Percentiles rank a stretch among this genome's conserved stretches.
phyloP scores from a whole-genome alignment of 257 asterid genomes.

The Schizonepeta tenuifolia region DNA sequence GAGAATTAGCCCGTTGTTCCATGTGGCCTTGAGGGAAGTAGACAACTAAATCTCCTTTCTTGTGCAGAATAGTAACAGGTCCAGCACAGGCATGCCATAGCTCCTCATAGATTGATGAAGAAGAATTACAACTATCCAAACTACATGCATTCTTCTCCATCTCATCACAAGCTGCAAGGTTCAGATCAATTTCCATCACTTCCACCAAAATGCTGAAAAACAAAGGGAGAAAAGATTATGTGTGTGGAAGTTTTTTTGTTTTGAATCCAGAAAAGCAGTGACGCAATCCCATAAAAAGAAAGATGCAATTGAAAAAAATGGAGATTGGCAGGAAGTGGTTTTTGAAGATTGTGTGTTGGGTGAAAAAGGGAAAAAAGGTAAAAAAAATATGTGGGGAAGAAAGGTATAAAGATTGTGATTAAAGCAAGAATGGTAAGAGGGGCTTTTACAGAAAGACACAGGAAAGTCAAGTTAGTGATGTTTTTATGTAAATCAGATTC shows the following conservation, averaged over 20 bases:
- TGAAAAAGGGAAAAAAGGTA: conserved; percentile 32
- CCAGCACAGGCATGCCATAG: conserved; percentile 99
- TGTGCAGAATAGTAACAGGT: conserved; percentile 73
- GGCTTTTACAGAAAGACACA: conserved; percentile 28
- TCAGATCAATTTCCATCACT: conserved; percentile 91
- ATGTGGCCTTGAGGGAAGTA: conserved; percentile 97
- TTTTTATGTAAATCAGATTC: background rate
- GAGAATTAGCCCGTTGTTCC: conserved; percentile 73
- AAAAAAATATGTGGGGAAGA: conserved; percentile 42
- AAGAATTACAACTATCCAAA: conserved; percentile 2
- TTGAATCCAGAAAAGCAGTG: conserved; percentile 20
- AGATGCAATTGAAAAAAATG: conserved; percentile 17
- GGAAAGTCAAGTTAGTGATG: conserved; percentile 33
- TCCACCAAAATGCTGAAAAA: background rate
- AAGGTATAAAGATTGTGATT: conserved; percentile 38
- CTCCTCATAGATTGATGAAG: conserved; percentile 62
- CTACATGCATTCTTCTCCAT: conserved; percentile 57
- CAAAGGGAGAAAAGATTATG: background rate
- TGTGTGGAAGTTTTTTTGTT: conserved; percentile 20
- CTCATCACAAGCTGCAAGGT: conserved; percentile 67
- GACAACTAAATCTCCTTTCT: conserved; percentile 82
- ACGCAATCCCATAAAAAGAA: background rate
- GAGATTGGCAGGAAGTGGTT: conserved; percentile 26
- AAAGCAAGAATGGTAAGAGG: conserved; percentile 41
- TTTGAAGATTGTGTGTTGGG: conserved; percentile 26